phyloP scores from a whole-genome alignment of 2,329 filamentous ascomycete genomes.

The Ramularia endophylla region DNA sequence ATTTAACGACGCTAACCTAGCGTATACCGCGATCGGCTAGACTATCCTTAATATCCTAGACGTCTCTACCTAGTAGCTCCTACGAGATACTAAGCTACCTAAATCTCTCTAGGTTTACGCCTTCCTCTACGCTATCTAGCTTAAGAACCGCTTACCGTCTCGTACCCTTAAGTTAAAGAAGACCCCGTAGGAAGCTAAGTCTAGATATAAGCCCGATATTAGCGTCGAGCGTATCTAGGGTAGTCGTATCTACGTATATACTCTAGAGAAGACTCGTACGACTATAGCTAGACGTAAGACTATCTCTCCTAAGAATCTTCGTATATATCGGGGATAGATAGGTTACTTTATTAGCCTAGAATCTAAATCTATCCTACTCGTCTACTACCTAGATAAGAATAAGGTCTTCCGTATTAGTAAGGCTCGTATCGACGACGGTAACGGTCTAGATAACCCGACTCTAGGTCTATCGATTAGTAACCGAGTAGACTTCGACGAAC shows the following conservation, averaged over 20 bases:
- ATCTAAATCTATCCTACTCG: background rate
- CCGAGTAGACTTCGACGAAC: no score
- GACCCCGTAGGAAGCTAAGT: constrained; percentile 3
- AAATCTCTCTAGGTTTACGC: background rate
- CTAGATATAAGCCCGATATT: background rate
- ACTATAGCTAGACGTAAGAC: no score
- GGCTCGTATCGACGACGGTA: background rate
- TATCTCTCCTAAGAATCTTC: constrained; percentile 1
- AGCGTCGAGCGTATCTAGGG: no score
- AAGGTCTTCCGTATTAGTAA: constrained; percentile 2
- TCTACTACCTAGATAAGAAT: constrained; percentile 2
- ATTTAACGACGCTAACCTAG: background rate
- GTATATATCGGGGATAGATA: background rate
- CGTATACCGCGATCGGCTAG: background rate
- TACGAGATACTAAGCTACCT: background rate
- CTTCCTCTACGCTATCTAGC: constrained; percentile 2
- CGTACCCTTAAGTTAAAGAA: constrained; percentile 4
- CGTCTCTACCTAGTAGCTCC: background rate
- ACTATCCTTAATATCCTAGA: constrained; percentile 2
- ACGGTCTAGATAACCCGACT: background rate
- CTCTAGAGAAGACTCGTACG: background rate
- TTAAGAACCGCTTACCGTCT: constrained; percentile 6
- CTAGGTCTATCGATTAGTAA: no score
- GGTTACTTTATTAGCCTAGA: constrained; percentile 6
- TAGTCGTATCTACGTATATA: constrained; percentile 4